A percentile compares a stretch with the other conserved stretches of the same genome.
Evolutionary conservation across 345 rosid genomes (phyloP).

Genomic region (Durio zibethinus): DNA sequence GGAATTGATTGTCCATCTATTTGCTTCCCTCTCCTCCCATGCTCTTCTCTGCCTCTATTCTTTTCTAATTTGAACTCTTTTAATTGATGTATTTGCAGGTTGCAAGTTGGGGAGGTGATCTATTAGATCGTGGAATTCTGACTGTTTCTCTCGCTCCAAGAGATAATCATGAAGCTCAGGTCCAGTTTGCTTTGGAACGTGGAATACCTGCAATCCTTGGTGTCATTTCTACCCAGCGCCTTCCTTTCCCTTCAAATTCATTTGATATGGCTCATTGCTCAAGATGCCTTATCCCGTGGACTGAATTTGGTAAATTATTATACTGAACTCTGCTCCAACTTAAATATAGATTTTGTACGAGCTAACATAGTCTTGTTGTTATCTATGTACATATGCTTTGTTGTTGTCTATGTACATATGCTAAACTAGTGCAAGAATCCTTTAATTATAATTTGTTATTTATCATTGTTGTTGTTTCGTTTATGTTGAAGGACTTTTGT

Average conservation of each 20-base stretch:
- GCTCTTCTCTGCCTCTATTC: not conserved
- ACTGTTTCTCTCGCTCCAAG: slow-evolving; percentile 96
- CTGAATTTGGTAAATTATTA: slow-evolving; percentile 74
- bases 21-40: not conserved
- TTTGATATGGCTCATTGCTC: slow-evolving; percentile 99
- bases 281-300: slow-evolving; percentile 99
- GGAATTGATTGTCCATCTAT: not conserved
- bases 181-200: slow-evolving; percentile 96
- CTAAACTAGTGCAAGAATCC: not conserved
- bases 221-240: slow-evolving; percentile 94
- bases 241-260: slow-evolving; percentile 93
- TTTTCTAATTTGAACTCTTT: not conserved
- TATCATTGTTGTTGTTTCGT: not conserved
- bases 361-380: not conserved
- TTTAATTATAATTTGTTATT: not conserved
- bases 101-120: slow-evolving; percentile 99
- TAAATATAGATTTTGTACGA: not conserved
- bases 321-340: not conserved
- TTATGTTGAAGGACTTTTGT: not conserved
- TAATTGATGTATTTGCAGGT: slow-evolving; percentile 46
- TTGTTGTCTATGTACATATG: not conserved
- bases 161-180: slow-evolving; percentile 99
- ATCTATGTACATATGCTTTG: not conserved
- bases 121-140: slow-evolving; percentile 81
- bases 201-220: slow-evolving; percentile 98